phyloP scores from a whole-genome alignment of 495 filamentous ascomycete species.

The Penicillium salamii region DNA sequence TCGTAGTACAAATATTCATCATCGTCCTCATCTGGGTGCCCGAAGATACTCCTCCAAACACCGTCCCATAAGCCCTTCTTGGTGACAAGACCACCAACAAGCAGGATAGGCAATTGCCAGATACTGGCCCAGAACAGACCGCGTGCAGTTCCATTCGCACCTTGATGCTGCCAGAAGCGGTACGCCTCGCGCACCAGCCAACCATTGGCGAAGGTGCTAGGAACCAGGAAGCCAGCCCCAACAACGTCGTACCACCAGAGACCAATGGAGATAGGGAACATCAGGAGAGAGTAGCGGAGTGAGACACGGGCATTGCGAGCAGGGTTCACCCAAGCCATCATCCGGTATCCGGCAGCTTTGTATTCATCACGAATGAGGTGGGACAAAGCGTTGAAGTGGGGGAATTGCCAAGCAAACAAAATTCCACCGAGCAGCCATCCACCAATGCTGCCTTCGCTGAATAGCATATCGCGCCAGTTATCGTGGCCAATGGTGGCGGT shows the following conservation, averaged over 20 bases:
- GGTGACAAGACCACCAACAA: constrained; percentile 86
- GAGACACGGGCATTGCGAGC: constrained; percentile 80
- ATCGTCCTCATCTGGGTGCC: constrained; percentile 45
- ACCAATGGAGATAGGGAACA: constrained; percentile 83
- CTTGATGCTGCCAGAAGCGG: constrained; percentile 75
- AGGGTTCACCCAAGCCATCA: constrained; percentile 89
- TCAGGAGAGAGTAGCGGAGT: constrained; percentile 78
- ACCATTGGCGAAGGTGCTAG: constrained; percentile 76
- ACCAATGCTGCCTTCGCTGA: constrained; percentile 65
- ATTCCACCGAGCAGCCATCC: constrained; percentile 86
- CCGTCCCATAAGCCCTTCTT: constrained; percentile 94
- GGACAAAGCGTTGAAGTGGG: constrained; percentile 92
- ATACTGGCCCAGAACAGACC: constrained; percentile 96
- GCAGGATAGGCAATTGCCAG: constrained; percentile 89
- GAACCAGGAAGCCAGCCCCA: constrained; percentile 80
- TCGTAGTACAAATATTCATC: constrained; percentile 42
- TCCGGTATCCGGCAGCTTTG: constrained; percentile 78
- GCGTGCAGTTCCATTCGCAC: constrained; percentile 75
- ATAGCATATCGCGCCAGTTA: constrained; percentile 76
- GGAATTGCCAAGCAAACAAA: constrained; percentile 95
- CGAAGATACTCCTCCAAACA: constrained; percentile 67
- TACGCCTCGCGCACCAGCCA: constrained; percentile 85
- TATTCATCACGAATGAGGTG: constrained; percentile 90
- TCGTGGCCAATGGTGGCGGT: constrained; percentile 68
- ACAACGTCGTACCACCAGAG: constrained; percentile 80